phyloP scores from a whole-genome alignment of 768 basidiomycete genomes.

The Coprinellus micaceus region DNA sequence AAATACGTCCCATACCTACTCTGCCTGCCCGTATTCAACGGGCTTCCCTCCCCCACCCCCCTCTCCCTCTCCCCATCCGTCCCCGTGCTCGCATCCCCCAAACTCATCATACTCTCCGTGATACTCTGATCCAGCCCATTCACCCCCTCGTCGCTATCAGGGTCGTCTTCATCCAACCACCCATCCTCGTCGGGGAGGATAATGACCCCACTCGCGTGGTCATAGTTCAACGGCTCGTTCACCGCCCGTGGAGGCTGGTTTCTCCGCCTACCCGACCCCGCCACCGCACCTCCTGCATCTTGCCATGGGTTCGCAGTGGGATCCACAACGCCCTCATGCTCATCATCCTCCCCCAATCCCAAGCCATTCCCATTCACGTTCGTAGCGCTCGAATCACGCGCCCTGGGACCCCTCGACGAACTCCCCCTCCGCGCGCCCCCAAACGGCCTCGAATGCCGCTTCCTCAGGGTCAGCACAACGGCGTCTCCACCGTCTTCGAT shows the following conservation, averaged over 20 bases:
- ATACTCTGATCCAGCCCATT: constrained; percentile 24
- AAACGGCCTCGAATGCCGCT: constrained; percentile 51
- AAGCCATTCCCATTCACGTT: constrained; percentile 1
- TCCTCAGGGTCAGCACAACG: constrained; percentile 78
- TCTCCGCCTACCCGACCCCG: constrained; percentile 13
- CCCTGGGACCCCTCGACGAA: too few species aligned
- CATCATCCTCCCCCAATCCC: neutral
- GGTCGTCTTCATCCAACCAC: constrained; percentile 55
- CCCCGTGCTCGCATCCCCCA: constrained; percentile 8
- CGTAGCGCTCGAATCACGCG: too few species aligned
- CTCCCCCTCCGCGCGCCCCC: neutral
- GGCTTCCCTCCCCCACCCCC: constrained; percentile 11
- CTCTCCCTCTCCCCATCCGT: neutral
- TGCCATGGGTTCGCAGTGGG: constrained; percentile 54
- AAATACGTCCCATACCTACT: constrained; percentile 78
- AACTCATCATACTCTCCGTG: constrained; percentile 26
- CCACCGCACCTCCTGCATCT: too few species aligned
- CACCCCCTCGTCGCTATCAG: constrained; percentile 35
- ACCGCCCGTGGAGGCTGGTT: constrained; percentile 20
- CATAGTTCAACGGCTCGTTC: constrained; percentile 73
- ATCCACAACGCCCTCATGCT: neutral
- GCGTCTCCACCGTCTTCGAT: constrained; percentile 49
- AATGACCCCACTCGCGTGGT: constrained; percentile 84
- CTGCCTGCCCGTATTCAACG: constrained; percentile 24
- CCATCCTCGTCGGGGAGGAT: constrained; percentile 75